Percentiles rank a stretch among this genome's conserved stretches.
These are phyloP conservation scores for Trifolium subterraneum DNA, from an alignment of 306 rosid species.

Conservation along the genomic window DNA sequence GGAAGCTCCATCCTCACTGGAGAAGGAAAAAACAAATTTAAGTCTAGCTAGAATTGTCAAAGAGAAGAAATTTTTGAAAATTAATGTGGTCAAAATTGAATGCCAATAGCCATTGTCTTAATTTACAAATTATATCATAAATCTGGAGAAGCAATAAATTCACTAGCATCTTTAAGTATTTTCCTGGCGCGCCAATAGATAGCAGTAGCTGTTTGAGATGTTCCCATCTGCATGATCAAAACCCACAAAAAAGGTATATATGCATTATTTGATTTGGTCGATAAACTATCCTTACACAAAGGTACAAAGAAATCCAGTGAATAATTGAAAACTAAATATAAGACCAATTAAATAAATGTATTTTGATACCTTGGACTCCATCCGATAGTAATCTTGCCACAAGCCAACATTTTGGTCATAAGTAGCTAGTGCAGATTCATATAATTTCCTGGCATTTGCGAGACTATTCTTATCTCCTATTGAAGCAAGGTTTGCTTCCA, in stretches of 20 bases:
- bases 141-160: conserved; percentile 49
- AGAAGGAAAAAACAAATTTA: conserved; percentile 8
- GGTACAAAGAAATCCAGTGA: conserved; percentile 7
- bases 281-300: background rate
- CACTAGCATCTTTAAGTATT: conserved; percentile 66
- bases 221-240: conserved; percentile 73
- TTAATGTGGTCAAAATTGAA: conserved; percentile 57
- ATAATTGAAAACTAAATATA: conserved; percentile 4
- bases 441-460: conserved; percentile 67
- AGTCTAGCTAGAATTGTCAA: background rate
- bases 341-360: background rate
- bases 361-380: conserved; percentile 75
- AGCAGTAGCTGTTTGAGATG: conserved; percentile 72
- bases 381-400: conserved; percentile 72
- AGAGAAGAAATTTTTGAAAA: background rate
- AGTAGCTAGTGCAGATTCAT: conserved; percentile 74
- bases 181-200: conserved; percentile 77
- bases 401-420: conserved; percentile 68
- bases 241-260: conserved; percentile 22
- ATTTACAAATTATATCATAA: conserved; percentile 43
- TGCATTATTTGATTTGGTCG: conserved; percentile 3
- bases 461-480: conserved; percentile 74
- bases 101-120: conserved; percentile 10
- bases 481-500: conserved; percentile 79
- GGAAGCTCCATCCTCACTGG: conserved; percentile 18